Evolutionary conservation across 306 rosid species (phyloP).

Genomic region (Erythrophleum fordii): DNA sequence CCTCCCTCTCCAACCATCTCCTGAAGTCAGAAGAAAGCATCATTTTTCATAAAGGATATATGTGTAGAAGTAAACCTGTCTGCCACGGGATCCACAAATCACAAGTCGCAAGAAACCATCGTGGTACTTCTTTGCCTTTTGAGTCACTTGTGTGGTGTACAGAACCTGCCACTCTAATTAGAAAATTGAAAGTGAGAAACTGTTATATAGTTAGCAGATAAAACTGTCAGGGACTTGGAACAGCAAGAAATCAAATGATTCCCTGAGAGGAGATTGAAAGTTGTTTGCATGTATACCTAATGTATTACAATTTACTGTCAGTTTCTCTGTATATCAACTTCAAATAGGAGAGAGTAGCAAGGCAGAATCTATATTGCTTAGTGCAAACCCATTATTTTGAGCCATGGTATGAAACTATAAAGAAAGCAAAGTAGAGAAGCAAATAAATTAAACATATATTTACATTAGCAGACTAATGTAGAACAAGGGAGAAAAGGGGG

Average conservation of each 20-base stretch:
- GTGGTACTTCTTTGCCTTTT: constrained; percentile 87
- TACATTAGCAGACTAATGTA: constrained; percentile 43
- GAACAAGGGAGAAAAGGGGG: too few species aligned
- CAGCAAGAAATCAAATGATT: not conserved
- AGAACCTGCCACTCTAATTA: constrained; percentile 77
- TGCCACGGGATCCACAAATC: constrained; percentile 56
- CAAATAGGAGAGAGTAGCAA: constrained; percentile 2
- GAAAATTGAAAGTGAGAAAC: not conserved
- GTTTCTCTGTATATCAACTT: not conserved
- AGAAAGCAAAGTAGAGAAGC: constrained; percentile 22
- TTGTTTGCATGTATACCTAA: not conserved
- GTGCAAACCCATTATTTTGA: constrained; percentile 19
- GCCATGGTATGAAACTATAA: constrained; percentile 23
- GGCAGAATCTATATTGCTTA: constrained; percentile 6
- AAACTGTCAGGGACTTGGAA: not conserved
- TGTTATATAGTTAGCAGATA: constrained; percentile 33
- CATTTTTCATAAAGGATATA: constrained; percentile 29
- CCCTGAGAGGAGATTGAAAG: constrained; percentile 19
- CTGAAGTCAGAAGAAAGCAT: constrained; percentile 12
- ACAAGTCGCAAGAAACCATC: constrained; percentile 70
- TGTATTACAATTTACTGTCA: constrained; percentile 10
- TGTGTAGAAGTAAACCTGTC: constrained; percentile 62
- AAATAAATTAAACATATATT: constrained; percentile 2
- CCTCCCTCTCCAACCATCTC: constrained; percentile 29
- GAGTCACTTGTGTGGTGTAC: constrained; percentile 81